Conservation (phyloP, 768 basidiomycete genomes). For the Termitomyces sp. region DNA sequence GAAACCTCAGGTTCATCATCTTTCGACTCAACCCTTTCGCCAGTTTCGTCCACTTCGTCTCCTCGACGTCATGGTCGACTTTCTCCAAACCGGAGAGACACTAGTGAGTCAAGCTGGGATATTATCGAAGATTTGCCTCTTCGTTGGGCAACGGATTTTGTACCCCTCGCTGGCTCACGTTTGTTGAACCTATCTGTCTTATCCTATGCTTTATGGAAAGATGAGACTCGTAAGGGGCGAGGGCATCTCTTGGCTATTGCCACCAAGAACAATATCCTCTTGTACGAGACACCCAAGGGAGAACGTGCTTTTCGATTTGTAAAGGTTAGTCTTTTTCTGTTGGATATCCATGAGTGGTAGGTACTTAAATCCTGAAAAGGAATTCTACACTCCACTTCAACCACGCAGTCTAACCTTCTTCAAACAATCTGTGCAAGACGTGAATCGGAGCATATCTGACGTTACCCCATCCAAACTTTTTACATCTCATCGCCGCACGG, state of each 20-base stretch:
- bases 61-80: constrained; percentile 6
- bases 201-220: constrained; percentile 67
- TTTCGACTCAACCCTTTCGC: constrained; percentile 29
- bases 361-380: constrained; percentile 36
- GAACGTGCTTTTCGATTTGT: constrained; percentile 81
- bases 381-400: constrained; percentile 76
- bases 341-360: background rate
- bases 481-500: constrained; percentile 37
- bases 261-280: constrained; percentile 65
- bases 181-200: constrained; percentile 53
- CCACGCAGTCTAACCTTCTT: constrained; percentile 69
- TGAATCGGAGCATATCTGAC: constrained; percentile 40
- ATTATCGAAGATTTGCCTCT: constrained; percentile 69
- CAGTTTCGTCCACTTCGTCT: background rate
- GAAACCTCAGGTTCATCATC: constrained; percentile 20
- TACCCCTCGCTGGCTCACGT: constrained; percentile 75
- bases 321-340: constrained; percentile 46
- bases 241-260: constrained; percentile 68
- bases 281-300: constrained; percentile 81
- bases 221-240: constrained; percentile 43
- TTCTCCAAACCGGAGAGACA: constrained; percentile 23
- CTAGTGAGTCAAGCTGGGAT: constrained; percentile 63
- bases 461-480: constrained; percentile 23
- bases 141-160: constrained; percentile 86
- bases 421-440: constrained; percentile 60